Conservation (phyloP, 2,329 filamentous ascomycete genomes). For the Peltaster fructicola region DNA sequence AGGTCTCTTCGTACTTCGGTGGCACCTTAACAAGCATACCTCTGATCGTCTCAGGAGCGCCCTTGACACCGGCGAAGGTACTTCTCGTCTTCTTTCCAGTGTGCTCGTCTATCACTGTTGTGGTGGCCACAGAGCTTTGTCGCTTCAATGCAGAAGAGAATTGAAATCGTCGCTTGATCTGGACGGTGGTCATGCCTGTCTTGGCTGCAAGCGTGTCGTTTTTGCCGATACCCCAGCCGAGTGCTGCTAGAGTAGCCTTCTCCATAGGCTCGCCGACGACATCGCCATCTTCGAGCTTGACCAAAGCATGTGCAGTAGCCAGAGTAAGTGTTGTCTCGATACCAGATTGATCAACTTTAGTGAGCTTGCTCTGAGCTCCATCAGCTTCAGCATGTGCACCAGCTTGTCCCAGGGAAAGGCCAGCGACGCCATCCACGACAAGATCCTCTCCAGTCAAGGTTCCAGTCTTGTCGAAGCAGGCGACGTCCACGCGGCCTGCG, state of each 20-base stretch:
- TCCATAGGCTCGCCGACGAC: slow-evolving; percentile 98
- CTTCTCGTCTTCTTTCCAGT: slow-evolving; percentile 61
- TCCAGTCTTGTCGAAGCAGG: slow-evolving; percentile 97
- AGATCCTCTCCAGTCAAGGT: slow-evolving; percentile 92
- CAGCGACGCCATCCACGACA: slow-evolving; percentile 91
- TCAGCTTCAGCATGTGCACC: slow-evolving; percentile 50
- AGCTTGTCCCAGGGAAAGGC: slow-evolving; percentile 54
- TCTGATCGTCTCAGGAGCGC: slow-evolving; percentile 89
- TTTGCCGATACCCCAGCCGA: slow-evolving; percentile 83
- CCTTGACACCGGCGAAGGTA: slow-evolving; percentile 91
- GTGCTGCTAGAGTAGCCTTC: slow-evolving; percentile 75
- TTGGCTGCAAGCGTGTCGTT: slow-evolving; percentile 72
- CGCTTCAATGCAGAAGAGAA: slow-evolving; percentile 94
- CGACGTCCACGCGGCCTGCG: slow-evolving; percentile 84
- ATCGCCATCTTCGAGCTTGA: slow-evolving; percentile 91
- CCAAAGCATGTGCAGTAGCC: slow-evolving; percentile 84
- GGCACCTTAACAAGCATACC: slow-evolving; percentile 77
- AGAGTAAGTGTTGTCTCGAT: slow-evolving; percentile 82
- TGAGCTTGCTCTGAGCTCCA: slow-evolving; percentile 68
- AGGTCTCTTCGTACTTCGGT: slow-evolving; percentile 87
- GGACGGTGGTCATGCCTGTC: slow-evolving; percentile 39
- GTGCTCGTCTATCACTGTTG: slow-evolving; percentile 52
- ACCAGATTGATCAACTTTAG: slow-evolving; percentile 49
- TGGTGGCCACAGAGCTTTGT: slow-evolving; percentile 81
- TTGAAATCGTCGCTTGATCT: slow-evolving; percentile 92